Evolutionary conservation across 768 basidiomycete species (phyloP), one percentile per base, ranked within the genome.

Genomic region (Tubosaeta brunneosetosa): DNA sequence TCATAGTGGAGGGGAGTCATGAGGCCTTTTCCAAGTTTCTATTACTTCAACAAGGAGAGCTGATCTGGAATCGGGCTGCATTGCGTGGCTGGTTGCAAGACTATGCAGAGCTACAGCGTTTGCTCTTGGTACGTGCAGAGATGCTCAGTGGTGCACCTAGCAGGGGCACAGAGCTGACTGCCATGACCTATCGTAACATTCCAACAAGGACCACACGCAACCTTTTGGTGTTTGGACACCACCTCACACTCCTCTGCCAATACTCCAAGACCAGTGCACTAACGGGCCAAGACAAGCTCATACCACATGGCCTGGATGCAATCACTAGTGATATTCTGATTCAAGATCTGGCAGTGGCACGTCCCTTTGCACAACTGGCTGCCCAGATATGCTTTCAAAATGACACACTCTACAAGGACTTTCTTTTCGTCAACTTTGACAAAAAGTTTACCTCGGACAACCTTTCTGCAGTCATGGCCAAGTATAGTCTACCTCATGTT

Each of bases 121-220:
- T 52, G 0, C 14, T 62, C 0, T 16, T 60, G 1, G 42, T 57
- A 0, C 22, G 33, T 0, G 27, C 31, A n/a, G 53, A 58, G 0
- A 50, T 59, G 51, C 55, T 53, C 0, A 56, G 61, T 10, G 56
- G 65, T 0, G 44, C 63, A 1, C 62, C 67, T 0, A 43, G n/a
- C 1, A 47, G 63, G 1, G 57, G 56, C 12, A 56, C 47, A 6
- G 57, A 58, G 2, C 36, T 58, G 0, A 56, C 44, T 0, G n/a
- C 38, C 0, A 25, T 49, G 44, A n/a, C 13, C 0, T 49, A 32
- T 3, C 17, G 26, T 3, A 58, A 58, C 7, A 56, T 25, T 0
- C 16, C 46, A 5, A 46, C 47, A 0, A 9, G 44, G 0, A 6
- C 42, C 0, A 56, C 47, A 6, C 40, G 17, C 13, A 58, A 44